These are phyloP conservation scores for Coniochaeta sp. DNA, from an alignment of 2,329 filamentous ascomycete species.

Conservation along the genomic window DNA sequence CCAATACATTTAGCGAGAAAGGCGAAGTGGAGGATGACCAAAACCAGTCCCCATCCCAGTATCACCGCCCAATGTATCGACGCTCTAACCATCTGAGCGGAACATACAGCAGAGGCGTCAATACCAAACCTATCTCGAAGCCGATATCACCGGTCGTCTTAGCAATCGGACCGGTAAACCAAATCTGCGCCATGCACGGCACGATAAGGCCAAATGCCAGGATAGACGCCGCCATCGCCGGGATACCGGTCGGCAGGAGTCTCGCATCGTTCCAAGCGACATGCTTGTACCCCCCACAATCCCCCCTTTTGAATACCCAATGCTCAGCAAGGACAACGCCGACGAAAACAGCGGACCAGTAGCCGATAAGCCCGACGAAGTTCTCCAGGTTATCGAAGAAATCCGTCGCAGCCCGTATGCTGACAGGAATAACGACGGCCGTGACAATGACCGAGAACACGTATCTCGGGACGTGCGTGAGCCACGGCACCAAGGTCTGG, in stretches of 20 bases:
- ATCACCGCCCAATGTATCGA: background rate
- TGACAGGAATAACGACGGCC: slow-evolving; percentile 31
- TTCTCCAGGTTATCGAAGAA: slow-evolving; percentile 35
- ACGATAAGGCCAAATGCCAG: slow-evolving; percentile 14
- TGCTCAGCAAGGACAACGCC: slow-evolving; percentile 27
- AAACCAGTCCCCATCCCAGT: background rate
- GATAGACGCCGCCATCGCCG: slow-evolving; percentile 10
- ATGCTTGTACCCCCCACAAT: slow-evolving; percentile 12
- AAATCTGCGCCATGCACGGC: slow-evolving; percentile 14
- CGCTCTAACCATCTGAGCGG: slow-evolving; percentile 6
- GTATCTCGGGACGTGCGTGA: slow-evolving; percentile 31
- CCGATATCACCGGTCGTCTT: slow-evolving; percentile 15
- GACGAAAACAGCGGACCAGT: slow-evolving; percentile 36
- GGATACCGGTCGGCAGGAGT: slow-evolving; percentile 11
- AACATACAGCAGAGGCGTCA: slow-evolving; percentile 11
- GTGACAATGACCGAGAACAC: slow-evolving; percentile 31
- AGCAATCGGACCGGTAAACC: slow-evolving; percentile 16
- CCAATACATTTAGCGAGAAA: background rate
- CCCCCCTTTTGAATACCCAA: slow-evolving; percentile 13
- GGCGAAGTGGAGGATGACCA: background rate
- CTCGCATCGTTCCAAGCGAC: slow-evolving; percentile 15
- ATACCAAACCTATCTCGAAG: slow-evolving; percentile 14
- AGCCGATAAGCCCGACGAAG: slow-evolving; percentile 36
- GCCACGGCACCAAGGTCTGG: slow-evolving; percentile 31
- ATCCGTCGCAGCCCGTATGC: slow-evolving; percentile 28